Evolutionary conservation across 2,329 filamentous ascomycete genomes (phyloP), one percentile per base, ranked within the genome.

Genomic region (Cytospora leucostoma): DNA sequence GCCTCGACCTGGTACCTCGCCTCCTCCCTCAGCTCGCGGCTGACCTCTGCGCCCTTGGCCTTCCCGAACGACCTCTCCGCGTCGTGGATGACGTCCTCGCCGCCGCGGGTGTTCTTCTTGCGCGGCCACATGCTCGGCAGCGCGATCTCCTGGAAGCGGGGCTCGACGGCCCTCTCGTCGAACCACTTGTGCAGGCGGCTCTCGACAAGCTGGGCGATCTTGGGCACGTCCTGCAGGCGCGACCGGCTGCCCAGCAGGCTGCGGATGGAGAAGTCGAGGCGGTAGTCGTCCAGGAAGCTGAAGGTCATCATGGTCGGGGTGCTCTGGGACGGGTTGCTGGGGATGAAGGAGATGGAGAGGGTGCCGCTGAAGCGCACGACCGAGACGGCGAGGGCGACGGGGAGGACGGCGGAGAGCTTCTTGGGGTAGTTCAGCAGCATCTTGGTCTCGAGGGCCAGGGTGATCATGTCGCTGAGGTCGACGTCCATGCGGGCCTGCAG

Each of bases 401-500:
- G 95, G 1, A 99, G 81, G 8, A 97, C 89, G 0, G 95, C 95
- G 7, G 93, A 91, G 60, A 92, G 82, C 8, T 91, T 91, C 73
- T 93, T 96, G 0, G 95, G 95, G 74, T 96, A 99, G 76, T 99
- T 99, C 62, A 99, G 83, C 55, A 97, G 83, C 66, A 99, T 80
- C 70, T 95, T 97, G 3, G 95, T 99, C 79, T 99, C 95, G 33
- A 99, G 83, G 0, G 93, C 95, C 60, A 99, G 81, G 0, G 95
- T 99, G 65, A 99, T 92, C 76, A 97, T 93, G 76, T 99, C 95
- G 76, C 91, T 95, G 64, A 99, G 79, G 74, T 99, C 95, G 40
- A 99, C 93, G 75, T 99, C 95, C 91, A 99, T 96, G 64, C 93
- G 82, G 0, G 95, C 95, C 75, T 99, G 95, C 21, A 99, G 80